Evolutionary conservation across 768 basidiomycete species (phyloP).

Genomic region (Tricholoma terreum): DNA sequence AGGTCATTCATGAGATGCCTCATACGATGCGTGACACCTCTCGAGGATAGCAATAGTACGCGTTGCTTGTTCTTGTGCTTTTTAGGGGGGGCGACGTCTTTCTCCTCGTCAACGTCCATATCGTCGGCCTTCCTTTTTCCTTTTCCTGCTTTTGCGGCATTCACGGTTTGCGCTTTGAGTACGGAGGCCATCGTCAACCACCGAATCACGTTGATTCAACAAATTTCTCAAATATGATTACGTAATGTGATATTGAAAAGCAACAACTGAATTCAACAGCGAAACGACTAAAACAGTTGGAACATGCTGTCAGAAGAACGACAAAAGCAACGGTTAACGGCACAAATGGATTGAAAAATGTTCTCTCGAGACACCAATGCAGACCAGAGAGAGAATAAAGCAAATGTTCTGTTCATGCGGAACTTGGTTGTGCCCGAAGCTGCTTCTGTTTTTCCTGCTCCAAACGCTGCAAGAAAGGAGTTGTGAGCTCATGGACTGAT

Average conservation of each 20-base stretch:
- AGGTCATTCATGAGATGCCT: conserved; percentile 95
- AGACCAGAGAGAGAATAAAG: conserved; percentile 8
- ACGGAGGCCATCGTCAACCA: conserved; percentile 54
- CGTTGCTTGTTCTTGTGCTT: conserved; percentile 91
- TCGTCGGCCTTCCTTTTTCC: conserved; percentile 64
- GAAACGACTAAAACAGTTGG: not conserved
- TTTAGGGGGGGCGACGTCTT: conserved; percentile 35
- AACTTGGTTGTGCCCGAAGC: conserved; percentile 35
- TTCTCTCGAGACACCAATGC: conserved; percentile 1
- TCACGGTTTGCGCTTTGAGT: conserved; percentile 58
- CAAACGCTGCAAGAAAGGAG: conserved; percentile 52
- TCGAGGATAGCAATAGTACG: conserved; percentile 86
- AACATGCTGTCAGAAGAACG: conserved; percentile 1
- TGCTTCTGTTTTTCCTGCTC: conserved; percentile 92
- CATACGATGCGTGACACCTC: conserved; percentile 96
- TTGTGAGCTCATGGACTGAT: conserved; percentile 1
- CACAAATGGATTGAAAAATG: conserved; percentile 1
- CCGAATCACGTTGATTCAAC: conserved; percentile 2
- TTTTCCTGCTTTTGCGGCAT: conserved; percentile 54
- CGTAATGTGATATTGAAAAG: conserved; percentile 2
- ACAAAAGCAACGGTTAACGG: conserved; percentile 3
- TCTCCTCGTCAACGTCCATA: conserved; percentile 48
- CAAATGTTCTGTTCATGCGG: conserved; percentile 5
- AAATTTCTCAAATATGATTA: conserved; percentile 8
- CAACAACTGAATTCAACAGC: not conserved